These are phyloP conservation scores for Plasmodium gallinaceum DNA, from an alignment of 169 alveolate genomes.

Conservation along the genomic window DNA sequence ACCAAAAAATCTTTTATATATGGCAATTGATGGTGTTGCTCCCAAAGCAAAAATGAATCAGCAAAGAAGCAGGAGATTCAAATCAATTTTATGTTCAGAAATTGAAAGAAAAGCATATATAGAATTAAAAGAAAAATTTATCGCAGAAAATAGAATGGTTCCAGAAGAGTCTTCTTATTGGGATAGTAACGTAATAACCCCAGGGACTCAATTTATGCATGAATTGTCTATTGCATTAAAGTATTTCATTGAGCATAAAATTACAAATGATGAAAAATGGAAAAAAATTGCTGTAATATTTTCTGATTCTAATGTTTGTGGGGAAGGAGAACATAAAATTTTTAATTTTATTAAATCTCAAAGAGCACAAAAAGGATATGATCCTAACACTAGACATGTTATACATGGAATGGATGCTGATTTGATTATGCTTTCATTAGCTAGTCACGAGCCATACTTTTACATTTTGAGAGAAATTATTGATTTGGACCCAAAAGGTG, in stretches of 20 bases:
- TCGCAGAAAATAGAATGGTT: conserved; percentile 76
- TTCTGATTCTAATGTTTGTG: conserved; percentile 98
- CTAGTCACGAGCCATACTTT: conserved; percentile 97
- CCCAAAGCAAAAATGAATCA: conserved; percentile 99
- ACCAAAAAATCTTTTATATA: conserved; percentile 94
- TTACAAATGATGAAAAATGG: conserved; percentile 93
- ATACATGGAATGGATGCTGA: conserved; percentile 99
- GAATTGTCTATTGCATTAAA: conserved; percentile 87
- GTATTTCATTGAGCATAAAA: conserved; percentile 92
- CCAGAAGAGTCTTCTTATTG: conserved; percentile 81
- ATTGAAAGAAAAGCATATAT: conserved; percentile 75
- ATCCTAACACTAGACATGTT: conserved; percentile 97
- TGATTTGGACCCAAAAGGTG: conserved; percentile 74
- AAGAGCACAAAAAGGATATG: conserved; percentile 84
- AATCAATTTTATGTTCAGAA: conserved; percentile 85
- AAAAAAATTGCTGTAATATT: conserved; percentile 92
- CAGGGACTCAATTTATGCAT: conserved; percentile 99
- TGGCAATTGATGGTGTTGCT: conserved; percentile 99
- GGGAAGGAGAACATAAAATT: conserved; percentile 99
- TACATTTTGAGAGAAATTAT: conserved; percentile 95
- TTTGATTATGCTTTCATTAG: conserved; percentile 96
- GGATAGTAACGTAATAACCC: conserved; percentile 99
- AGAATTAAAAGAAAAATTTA: conserved; percentile 78
- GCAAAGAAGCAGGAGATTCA: conserved; percentile 97
- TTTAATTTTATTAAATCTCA: conserved; percentile 95